Conservation (phyloP, 176 grass and related monocot genomes). For the Pharus latifolius region DNA sequence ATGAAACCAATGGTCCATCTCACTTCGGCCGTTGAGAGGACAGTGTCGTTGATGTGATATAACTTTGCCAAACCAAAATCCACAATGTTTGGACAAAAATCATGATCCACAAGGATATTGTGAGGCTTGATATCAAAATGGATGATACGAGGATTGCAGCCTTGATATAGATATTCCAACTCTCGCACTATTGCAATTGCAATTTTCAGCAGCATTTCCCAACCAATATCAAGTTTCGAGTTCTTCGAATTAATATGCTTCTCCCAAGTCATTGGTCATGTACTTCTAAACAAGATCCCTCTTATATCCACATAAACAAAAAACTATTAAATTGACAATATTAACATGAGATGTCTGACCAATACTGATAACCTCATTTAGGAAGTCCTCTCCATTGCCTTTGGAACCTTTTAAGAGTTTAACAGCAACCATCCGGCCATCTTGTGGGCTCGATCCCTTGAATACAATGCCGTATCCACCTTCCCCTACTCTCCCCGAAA, state of each 20-base stretch:
- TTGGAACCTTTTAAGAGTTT: constrained; percentile 29
- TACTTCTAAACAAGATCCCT: constrained; percentile 48
- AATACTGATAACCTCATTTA: constrained; percentile 48
- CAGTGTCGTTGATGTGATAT: constrained; percentile 24
- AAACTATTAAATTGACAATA: constrained; percentile 38
- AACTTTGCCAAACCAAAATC: constrained; percentile 67
- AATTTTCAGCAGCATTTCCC: constrained; percentile 47
- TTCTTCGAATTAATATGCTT: constrained; percentile 37
- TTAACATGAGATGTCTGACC: constrained; percentile 46
- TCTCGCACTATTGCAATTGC: constrained; percentile 29
- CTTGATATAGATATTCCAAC: constrained; percentile 40
- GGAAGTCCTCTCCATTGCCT: constrained; percentile 36
- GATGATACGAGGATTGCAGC: constrained; percentile 44
- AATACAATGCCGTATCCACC: constrained; percentile 53
- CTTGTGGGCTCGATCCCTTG: constrained; percentile 24
- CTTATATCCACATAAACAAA: constrained; percentile 30
- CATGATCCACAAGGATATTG: constrained; percentile 39
- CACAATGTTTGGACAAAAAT: constrained; percentile 43
- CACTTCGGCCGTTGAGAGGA: constrained; percentile 33
- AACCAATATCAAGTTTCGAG: background rate
- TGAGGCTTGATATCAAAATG: constrained; percentile 71
- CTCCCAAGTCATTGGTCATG: constrained; percentile 52
- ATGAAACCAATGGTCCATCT: constrained; percentile 57
- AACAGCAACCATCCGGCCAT: constrained; percentile 32
- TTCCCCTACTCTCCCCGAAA: constrained; percentile 40